A percentile compares a stretch with the other conserved stretches of the same genome.
phyloP scores from a whole-genome alignment of 2,329 filamentous ascomycete species.

The Furcasterigmium sp. region DNA sequence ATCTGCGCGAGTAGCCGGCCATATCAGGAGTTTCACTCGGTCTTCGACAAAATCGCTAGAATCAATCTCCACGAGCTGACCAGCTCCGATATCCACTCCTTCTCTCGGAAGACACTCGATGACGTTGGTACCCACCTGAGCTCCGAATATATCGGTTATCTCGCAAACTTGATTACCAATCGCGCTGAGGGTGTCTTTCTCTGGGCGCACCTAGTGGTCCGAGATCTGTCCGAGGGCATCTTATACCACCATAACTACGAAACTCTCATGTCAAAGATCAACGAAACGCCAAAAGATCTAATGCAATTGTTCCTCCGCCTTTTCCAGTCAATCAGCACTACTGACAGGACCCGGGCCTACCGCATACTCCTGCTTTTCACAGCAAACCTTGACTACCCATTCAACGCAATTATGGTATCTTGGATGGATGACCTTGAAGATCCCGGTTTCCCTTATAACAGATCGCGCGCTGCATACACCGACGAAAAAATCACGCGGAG shows the following conservation, averaged over 20 bases:
- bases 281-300: background rate
- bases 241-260: background rate
- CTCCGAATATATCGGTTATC: background rate
- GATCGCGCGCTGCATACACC: background rate
- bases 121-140: background rate
- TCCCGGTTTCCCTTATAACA: background rate
- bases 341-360: background rate
- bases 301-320: background rate
- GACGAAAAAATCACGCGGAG: background rate
- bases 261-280: background rate
- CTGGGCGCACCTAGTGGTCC: slow-evolving; percentile 1
- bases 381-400: background rate
- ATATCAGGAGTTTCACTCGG: background rate
- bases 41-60: background rate
- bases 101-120: background rate
- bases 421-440: background rate
- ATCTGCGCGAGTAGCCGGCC: slow-evolving; percentile 3
- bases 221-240: background rate
- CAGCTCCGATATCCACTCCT: background rate
- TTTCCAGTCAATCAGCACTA: background rate
- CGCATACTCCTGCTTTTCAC: background rate
- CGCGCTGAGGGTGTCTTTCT: slow-evolving; percentile 2
- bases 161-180: background rate
- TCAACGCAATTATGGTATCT: background rate
- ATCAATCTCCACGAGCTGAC: slow-evolving; percentile 1